Conservation (phyloP, 805 yeast species). For the Candida glaebosa region DNA sequence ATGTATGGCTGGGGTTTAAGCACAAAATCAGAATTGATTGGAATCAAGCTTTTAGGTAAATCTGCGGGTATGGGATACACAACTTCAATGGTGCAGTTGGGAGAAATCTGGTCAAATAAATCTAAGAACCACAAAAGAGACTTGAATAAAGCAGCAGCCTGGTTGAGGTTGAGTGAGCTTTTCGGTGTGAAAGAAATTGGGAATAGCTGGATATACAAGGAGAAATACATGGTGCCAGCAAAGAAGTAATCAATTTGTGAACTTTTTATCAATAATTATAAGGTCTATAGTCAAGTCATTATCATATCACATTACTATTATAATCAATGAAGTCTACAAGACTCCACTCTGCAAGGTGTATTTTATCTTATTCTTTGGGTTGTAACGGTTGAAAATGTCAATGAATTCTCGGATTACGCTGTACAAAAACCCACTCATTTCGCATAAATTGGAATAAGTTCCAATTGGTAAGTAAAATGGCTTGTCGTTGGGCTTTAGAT, state of each 20-base stretch:
- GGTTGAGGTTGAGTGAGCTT: constrained; percentile 63
- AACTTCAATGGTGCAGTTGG: constrained; percentile 68
- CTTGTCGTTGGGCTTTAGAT: constrained; percentile 21
- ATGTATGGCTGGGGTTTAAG: constrained; percentile 54
- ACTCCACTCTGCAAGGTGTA: constrained; percentile 13
- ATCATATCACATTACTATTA: not conserved
- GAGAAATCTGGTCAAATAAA: constrained; percentile 62
- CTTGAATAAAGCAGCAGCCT: constrained; percentile 58
- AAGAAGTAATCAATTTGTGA: not conserved
- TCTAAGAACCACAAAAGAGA: constrained; percentile 57
- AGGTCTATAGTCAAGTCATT: not conserved
- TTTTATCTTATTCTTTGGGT: constrained; percentile 6
- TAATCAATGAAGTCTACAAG: not conserved
- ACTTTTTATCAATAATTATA: not conserved
- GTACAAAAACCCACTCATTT: constrained; percentile 28
- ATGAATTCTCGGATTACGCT: constrained; percentile 29
- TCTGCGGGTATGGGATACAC: constrained; percentile 66
- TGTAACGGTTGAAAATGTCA: constrained; percentile 17
- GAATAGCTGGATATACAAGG: constrained; percentile 72
- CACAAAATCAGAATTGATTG: constrained; percentile 51
- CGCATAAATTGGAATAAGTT: constrained; percentile 29
- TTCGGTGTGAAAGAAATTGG: constrained; percentile 62
- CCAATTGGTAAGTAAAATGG: constrained; percentile 37
- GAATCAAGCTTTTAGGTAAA: constrained; percentile 56
- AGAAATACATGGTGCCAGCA: constrained; percentile 45